A percentile compares a stretch with the other conserved stretches of the same genome.
These are phyloP conservation scores for Pisolithus albus DNA, from an alignment of 768 basidiomycete species.

Conservation along the genomic window DNA sequence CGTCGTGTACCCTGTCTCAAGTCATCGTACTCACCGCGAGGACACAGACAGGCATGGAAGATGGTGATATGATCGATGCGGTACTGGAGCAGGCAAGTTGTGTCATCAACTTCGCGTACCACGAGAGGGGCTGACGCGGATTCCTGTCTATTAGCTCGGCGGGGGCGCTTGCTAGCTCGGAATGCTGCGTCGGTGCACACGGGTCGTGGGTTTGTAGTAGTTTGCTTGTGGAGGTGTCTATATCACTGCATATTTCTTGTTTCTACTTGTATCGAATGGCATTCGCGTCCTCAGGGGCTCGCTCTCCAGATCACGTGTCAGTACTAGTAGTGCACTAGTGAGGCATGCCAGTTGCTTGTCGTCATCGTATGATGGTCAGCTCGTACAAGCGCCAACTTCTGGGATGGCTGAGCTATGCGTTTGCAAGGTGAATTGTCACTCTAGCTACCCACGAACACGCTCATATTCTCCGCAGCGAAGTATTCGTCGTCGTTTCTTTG, in stretches of 20 bases:
- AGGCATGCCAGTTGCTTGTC: background rate
- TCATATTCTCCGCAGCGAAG: slow-evolving; percentile 44
- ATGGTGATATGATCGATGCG: slow-evolving; percentile 58
- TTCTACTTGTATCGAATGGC: too few relatives aligned
- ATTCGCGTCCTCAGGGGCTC: too few relatives aligned
- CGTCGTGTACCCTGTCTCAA: background rate
- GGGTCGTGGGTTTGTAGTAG: too few relatives aligned
- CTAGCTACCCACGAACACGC: background rate
- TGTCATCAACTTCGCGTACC: background rate
- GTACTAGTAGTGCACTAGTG: too few relatives aligned
- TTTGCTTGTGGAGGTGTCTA: too few relatives aligned
- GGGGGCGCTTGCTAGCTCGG: too few relatives aligned
- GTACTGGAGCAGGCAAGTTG: slow-evolving; percentile 46
- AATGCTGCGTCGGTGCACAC: too few relatives aligned
- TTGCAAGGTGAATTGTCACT: slow-evolving; percentile 52
- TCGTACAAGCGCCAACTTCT: slow-evolving; percentile 33
- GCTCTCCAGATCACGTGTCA: too few relatives aligned
- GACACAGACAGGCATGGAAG: slow-evolving; percentile 50
- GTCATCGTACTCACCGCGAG: background rate
- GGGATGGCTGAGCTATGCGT: slow-evolving; percentile 83
- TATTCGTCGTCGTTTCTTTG: slow-evolving; percentile 75
- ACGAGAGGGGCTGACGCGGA: too few relatives aligned
- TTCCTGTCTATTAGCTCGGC: too few relatives aligned
- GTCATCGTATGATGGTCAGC: slow-evolving; percentile 6
- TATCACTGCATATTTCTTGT: too few relatives aligned